These are phyloP conservation scores for Leucogyrophana mollusca DNA, from an alignment of 768 basidiomycete species.

Conservation along the genomic window DNA sequence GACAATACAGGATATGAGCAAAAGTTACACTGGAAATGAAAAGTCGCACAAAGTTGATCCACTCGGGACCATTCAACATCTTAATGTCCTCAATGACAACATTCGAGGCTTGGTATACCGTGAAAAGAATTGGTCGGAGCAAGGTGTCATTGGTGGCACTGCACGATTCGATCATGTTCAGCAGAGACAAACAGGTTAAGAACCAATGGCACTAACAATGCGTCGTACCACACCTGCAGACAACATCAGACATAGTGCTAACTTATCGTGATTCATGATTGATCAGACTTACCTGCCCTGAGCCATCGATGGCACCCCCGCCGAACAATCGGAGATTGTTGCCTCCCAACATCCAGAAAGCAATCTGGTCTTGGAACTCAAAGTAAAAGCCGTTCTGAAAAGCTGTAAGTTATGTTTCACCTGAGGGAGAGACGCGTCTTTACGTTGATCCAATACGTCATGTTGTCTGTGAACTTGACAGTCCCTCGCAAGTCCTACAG, in stretches of 20 bases:
- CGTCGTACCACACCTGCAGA: constrained; percentile 53
- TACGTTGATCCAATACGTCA: constrained; percentile 54
- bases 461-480: constrained; percentile 47
- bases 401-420: too few species aligned
- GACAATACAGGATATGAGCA: not conserved
- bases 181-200: constrained; percentile 1
- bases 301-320: constrained; percentile 64
- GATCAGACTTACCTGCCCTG: constrained; percentile 49
- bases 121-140: constrained; percentile 54
- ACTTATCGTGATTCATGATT: too few species aligned
- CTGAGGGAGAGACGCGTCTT: too few species aligned
- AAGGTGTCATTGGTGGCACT: constrained; percentile 46
- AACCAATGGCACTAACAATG: constrained; percentile 33
- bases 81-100: constrained; percentile 46
- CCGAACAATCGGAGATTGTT: constrained; percentile 49
- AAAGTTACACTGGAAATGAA: not conserved
- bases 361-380: constrained; percentile 51
- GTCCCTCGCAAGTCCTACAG: constrained; percentile 48
- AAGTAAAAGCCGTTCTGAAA: constrained; percentile 53
- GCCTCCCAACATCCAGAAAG: constrained; percentile 57
- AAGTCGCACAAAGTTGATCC: constrained; percentile 51
- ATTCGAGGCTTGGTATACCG: constrained; percentile 48
- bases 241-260: not conserved
- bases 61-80: constrained; percentile 51
- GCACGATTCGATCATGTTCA: not conserved